Evolutionary conservation across 805 yeast species (phyloP), one percentile per base, ranked within the genome.

Genomic region (Pichia kluyveri): DNA sequence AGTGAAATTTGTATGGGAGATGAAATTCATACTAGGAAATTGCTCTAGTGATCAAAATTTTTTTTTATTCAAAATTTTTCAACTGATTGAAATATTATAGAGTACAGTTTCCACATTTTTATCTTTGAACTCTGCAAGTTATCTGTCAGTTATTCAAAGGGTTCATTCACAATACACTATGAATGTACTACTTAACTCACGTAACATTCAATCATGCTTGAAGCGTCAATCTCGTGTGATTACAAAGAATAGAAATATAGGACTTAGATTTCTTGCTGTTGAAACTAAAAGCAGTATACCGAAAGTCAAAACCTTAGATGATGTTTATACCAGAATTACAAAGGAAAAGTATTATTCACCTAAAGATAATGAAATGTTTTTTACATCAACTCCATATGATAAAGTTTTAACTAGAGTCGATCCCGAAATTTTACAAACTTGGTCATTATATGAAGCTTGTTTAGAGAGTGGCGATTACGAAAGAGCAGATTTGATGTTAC

Each of bases 391-490:
- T 5, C 43, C 57, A 5, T 44, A 51, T n/a, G 67, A 63, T 49
- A 55, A 56, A 12, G 57, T 61, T 40, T 47, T 60, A 37, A 60
- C 65, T 5, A 57, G 63, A 14, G 54, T 57, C 17, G 58, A 59
- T 10, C 50, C 58, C 2, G 53, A 55, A 9, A 51, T 55, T 17
- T 42, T 57, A 31, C 63, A 62, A 47, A 52, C 60, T 8, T 88
- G 90, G 80, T 77, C 90, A 3, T 65, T 88, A 36, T 70, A 87
- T 39, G 96, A 88, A 56, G 91, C 93, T 0, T 82, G 90, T 54
- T 59, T 88, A 32, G 77, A 79, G 41, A 75, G 84, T 34, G 73
- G 74, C 46, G 83, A 85, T 59, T 76, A 73, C 55, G 76, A 73
- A 23, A 71, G 96, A 58, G 95, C 96, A 0, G 80, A 78, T 53